Percentiles rank a stretch among this genome's conserved stretches.
These are phyloP conservation scores for Aspergillus versicolor DNA, from an alignment of 2,329 filamentous ascomycete genomes.

Conservation along the genomic window DNA sequence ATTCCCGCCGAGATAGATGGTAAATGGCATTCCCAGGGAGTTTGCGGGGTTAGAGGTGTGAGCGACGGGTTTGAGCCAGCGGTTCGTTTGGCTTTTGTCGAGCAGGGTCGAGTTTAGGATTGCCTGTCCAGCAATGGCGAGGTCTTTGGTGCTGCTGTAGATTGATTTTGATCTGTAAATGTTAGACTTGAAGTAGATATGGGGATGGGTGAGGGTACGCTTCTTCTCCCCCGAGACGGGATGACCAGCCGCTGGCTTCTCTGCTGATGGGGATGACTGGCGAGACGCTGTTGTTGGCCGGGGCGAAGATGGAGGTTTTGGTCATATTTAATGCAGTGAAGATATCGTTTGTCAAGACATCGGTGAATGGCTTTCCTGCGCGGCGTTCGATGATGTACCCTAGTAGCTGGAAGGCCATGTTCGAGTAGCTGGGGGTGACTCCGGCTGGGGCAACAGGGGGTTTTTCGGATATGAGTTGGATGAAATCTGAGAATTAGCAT, in stretches of 20 bases:
- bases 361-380: not conserved
- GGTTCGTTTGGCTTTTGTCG: conserved; percentile 30
- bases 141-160: conserved; percentile 36
- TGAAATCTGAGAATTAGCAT: not conserved
- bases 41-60: conserved; percentile 35
- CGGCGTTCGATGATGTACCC: not conserved
- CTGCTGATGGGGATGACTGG: not conserved
- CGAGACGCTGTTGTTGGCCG: not conserved
- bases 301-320: not conserved
- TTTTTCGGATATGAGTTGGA: not conserved
- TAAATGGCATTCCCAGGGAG: conserved; percentile 39
- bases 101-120: conserved; percentile 42
- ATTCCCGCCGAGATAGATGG: conserved; percentile 29
- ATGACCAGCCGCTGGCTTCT: not conserved
- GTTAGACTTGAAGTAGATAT: not conserved
- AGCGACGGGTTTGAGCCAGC: conserved; percentile 44
- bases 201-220: not conserved
- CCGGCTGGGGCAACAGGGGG: not conserved
- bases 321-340: not conserved
- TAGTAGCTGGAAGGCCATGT: not conserved
- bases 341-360: not conserved
- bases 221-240: not conserved
- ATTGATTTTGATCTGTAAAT: conserved; percentile 27
- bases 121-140: conserved; percentile 38
- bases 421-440: not conserved